phyloP scores from a whole-genome alignment of 805 yeast species.

The Zygosaccharomyces rouxii region DNA sequence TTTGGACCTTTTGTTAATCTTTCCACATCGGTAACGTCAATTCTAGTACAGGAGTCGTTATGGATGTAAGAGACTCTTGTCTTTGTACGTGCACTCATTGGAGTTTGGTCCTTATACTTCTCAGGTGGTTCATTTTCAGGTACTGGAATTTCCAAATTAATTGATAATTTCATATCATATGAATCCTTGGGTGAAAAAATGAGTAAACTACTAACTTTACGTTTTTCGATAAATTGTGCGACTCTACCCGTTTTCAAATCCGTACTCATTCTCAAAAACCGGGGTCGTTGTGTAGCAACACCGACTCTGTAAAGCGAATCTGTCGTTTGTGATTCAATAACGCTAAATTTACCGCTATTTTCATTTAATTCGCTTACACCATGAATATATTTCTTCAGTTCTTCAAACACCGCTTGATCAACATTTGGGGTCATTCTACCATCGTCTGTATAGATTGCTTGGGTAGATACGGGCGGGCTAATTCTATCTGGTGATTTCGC shows the following conservation, averaged over 20 bases:
- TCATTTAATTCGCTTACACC: slow-evolving; percentile 50
- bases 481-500: slow-evolving; percentile 59
- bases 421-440: slow-evolving; percentile 62
- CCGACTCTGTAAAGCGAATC: slow-evolving; percentile 62
- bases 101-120: slow-evolving; percentile 50
- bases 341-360: slow-evolving; percentile 50
- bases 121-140: slow-evolving; percentile 50
- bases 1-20: slow-evolving; percentile 26
- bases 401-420: slow-evolving; percentile 57
- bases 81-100: slow-evolving; percentile 60
- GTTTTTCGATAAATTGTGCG: slow-evolving; percentile 67
- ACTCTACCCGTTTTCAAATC: slow-evolving; percentile 65
- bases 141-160: slow-evolving; percentile 71
- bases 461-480: slow-evolving; percentile 63
- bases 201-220: slow-evolving; percentile 65
- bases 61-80: slow-evolving; percentile 71
- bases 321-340: slow-evolving; percentile 56
- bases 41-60: slow-evolving; percentile 64
- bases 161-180: slow-evolving; percentile 71
- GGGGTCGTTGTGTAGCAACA: slow-evolving; percentile 61
- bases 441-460: slow-evolving; percentile 56
- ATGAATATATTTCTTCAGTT: slow-evolving; percentile 49
- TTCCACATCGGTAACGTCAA: slow-evolving; percentile 64
- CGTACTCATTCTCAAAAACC: slow-evolving; percentile 58
- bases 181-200: slow-evolving; percentile 71